A percentile compares a stretch with the other conserved stretches of the same genome.
Conservation (phyloP, 441 rosid species). For the Jatropha podagrica region DNA sequence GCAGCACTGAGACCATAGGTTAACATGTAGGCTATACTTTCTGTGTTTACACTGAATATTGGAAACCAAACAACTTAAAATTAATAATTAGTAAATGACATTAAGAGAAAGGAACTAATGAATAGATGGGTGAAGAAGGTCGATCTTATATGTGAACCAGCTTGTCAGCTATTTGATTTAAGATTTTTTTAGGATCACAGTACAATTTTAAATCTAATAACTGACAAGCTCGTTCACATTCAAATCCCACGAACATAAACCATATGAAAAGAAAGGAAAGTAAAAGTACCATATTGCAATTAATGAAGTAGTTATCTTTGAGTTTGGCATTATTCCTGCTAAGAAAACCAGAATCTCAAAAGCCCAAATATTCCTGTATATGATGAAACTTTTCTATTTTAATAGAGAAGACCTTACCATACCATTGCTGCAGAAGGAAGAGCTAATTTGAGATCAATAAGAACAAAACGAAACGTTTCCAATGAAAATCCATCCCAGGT, state of each 20-base stretch:
- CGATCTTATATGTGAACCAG: no score
- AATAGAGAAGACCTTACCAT: conserved; percentile 41
- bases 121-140: no score
- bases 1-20: conserved; percentile 45
- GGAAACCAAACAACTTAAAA: neutral
- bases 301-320: conserved; percentile 52
- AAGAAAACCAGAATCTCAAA: conserved; percentile 64
- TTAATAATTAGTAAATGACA: no score
- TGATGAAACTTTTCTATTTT: no score
- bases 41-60: conserved; percentile 50
- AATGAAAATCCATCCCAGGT: conserved; percentile 64
- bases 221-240: no score
- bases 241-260: no score
- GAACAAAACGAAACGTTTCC: conserved; percentile 38
- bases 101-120: no score
- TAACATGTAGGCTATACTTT: conserved; percentile 52
- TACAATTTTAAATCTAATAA: no score
- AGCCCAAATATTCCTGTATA: no score
- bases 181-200: no score
- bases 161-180: no score
- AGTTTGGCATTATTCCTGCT: conserved; percentile 66
- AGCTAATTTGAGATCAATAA: conserved; percentile 43
- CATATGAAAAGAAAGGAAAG: no score
- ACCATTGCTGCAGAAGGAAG: conserved; percentile 79
- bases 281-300: conserved; percentile 62